phyloP scores from a whole-genome alignment of 495 filamentous ascomycete species.

The Pseudomonodictys pantanalensis region DNA sequence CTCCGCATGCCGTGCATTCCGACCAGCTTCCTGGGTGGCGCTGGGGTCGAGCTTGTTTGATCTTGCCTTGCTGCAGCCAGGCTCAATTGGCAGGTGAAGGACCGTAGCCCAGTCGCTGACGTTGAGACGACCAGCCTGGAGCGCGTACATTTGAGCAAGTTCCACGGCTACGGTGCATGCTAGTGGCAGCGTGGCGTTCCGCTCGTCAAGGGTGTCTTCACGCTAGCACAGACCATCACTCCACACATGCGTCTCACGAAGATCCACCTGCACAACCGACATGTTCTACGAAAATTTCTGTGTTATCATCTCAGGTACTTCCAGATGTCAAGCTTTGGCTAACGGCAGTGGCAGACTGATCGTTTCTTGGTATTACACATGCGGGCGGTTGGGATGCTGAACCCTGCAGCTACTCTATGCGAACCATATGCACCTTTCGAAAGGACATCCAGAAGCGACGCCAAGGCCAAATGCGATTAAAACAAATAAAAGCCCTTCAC shows the following conservation, averaged over 20 bases:
- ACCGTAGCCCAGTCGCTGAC: too few relatives aligned
- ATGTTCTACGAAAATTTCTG: background rate
- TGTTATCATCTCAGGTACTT: background rate
- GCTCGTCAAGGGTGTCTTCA: background rate
- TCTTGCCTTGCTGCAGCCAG: slow-evolving; percentile 2
- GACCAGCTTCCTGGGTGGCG: slow-evolving; percentile 1
- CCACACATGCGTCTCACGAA: background rate
- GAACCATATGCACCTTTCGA: background rate
- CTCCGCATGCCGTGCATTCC: slow-evolving; percentile 17
- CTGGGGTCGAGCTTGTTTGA: slow-evolving; percentile 15
- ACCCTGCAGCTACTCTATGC: slow-evolving; percentile 25
- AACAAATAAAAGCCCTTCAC: slow-evolving; percentile 8
- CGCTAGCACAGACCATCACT: background rate
- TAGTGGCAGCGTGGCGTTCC: background rate
- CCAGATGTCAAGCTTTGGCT: slow-evolving; percentile 18
- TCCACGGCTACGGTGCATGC: background rate
- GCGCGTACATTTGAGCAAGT: slow-evolving; percentile 27
- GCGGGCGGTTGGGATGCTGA: slow-evolving; percentile 3
- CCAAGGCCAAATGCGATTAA: slow-evolving; percentile 15
- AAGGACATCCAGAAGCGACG: slow-evolving; percentile 4
- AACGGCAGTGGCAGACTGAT: slow-evolving; percentile 13
- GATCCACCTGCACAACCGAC: background rate
- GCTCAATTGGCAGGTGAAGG: too few relatives aligned
- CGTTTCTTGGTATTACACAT: slow-evolving; percentile 1
- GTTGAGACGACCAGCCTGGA: background rate